Evolutionary conservation across 176 grass and related monocot genomes (phyloP).

Genomic region (Secale cereale): DNA sequence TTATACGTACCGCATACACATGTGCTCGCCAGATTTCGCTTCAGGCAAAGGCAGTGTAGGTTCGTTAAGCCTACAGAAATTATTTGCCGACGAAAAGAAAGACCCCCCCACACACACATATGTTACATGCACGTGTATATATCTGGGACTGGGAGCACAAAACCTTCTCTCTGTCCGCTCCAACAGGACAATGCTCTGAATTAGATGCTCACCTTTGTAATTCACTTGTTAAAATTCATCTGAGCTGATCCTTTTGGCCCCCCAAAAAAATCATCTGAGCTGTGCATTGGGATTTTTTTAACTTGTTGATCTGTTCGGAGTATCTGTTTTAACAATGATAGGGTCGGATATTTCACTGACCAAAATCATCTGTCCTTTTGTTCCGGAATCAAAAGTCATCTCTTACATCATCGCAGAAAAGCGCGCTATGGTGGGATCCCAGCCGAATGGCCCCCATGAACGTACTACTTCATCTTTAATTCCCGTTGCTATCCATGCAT

Average conservation of each 20-base stretch:
- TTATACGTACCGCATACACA: not conserved
- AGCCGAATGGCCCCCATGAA: not conserved
- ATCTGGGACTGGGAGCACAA: not conserved
- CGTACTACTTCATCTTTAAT: conserved; percentile 33
- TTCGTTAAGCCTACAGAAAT: not conserved
- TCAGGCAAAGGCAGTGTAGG: not conserved
- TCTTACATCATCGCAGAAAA: no score
- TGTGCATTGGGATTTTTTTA: no score
- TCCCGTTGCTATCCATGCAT: conserved; percentile 2
- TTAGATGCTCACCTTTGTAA: not conserved
- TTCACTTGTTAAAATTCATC: no score
- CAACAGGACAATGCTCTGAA: not conserved
- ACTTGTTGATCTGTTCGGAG: no score
- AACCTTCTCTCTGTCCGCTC: not conserved
- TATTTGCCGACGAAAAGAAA: not conserved
- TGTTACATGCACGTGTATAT: not conserved
- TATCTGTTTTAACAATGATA: no score
- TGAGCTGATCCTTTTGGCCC: no score
- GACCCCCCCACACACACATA: not conserved
- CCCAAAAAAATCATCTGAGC: no score
- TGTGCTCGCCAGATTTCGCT: not conserved
- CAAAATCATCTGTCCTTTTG: no score
- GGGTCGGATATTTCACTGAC: no score
- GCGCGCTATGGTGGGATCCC: not conserved
- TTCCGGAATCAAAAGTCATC: no score